Percentiles rank a stretch among this genome's conserved stretches.
Conservation (phyloP, 2,329 filamentous ascomycete species). For the Gliomastix tumulicola region DNA sequence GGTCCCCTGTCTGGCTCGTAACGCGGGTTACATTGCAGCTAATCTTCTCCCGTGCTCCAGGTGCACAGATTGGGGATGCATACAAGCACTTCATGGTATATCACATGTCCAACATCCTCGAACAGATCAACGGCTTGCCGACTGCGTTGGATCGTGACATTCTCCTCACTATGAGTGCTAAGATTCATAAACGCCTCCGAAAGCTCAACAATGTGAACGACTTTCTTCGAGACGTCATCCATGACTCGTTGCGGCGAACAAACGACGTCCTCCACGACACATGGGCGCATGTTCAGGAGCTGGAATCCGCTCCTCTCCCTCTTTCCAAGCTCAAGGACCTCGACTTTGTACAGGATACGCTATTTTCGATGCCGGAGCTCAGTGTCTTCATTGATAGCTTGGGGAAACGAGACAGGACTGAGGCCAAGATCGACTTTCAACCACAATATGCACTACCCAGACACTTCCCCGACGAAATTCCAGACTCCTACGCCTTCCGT, state of each 20-base stretch:
- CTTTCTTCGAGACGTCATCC: not conserved
- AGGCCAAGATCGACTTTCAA: not conserved
- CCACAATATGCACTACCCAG: not conserved
- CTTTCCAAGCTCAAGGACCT: no score
- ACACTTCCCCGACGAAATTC: not conserved
- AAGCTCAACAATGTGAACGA: constrained; percentile 23
- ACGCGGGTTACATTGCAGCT: constrained; percentile 40
- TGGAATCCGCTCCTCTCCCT: not conserved
- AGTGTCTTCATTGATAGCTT: no score
- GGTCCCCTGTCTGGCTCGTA: constrained; percentile 45
- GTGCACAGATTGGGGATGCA: no score
- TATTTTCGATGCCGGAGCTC: not conserved
- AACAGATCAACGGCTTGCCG: no score
- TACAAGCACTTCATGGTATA: constrained; percentile 48
- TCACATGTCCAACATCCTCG: constrained; percentile 30
- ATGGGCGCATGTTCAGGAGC: not conserved
- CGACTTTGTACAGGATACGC: not conserved
- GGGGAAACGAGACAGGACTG: not conserved
- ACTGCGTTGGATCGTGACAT: constrained; percentile 14
- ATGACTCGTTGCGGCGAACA: no score
- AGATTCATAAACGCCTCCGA: constrained; percentile 30
- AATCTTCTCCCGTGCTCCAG: no score
- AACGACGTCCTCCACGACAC: no score
- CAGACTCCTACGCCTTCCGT: not conserved
- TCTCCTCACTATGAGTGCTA: constrained; percentile 31